Conservation (phyloP, 305 asterid species). For the Ruellia speciosa region DNA sequence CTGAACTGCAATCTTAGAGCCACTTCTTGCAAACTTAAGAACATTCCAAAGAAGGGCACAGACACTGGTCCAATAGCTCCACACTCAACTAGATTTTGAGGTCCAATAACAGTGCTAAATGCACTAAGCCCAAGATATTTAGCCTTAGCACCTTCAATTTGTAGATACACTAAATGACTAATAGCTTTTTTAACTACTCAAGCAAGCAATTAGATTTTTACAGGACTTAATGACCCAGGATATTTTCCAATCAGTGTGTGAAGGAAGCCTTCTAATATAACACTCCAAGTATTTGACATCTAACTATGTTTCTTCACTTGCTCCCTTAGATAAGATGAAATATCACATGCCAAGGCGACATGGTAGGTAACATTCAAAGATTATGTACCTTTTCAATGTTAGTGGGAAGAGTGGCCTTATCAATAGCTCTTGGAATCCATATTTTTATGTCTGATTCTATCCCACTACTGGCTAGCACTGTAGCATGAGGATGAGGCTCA, state of each 20-base stretch:
- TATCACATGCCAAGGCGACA: background rate
- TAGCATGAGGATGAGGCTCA: slow-evolving; percentile 72
- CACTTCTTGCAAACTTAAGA: background rate
- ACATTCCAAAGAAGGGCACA: background rate
- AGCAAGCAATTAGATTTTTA: background rate
- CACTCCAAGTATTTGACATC: too few species aligned
- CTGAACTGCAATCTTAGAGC: slow-evolving; percentile 4
- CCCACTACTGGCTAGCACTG: slow-evolving; percentile 86
- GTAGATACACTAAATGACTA: slow-evolving; percentile 5
- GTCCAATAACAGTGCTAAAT: too few species aligned
- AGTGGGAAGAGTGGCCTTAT: slow-evolving; percentile 59
- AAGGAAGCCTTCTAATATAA: too few species aligned
- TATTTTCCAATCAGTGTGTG: too few species aligned
- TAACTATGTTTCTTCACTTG: background rate
- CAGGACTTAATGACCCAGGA: too few species aligned
- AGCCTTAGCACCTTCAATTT: slow-evolving; percentile 3
- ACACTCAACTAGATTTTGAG: background rate
- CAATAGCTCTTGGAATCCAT: slow-evolving; percentile 74
- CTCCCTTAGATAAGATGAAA: too few species aligned
- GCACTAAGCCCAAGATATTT: slow-evolving; percentile 3
- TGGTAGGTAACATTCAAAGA: slow-evolving; percentile 7
- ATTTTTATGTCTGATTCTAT: slow-evolving; percentile 77
- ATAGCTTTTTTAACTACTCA: slow-evolving; percentile 12
- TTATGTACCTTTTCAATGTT: slow-evolving; percentile 55
- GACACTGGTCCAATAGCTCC: slow-evolving; percentile 7